Conservation (phyloP, 139 green algal species). For the Chlamydomonas sp. region DNA sequence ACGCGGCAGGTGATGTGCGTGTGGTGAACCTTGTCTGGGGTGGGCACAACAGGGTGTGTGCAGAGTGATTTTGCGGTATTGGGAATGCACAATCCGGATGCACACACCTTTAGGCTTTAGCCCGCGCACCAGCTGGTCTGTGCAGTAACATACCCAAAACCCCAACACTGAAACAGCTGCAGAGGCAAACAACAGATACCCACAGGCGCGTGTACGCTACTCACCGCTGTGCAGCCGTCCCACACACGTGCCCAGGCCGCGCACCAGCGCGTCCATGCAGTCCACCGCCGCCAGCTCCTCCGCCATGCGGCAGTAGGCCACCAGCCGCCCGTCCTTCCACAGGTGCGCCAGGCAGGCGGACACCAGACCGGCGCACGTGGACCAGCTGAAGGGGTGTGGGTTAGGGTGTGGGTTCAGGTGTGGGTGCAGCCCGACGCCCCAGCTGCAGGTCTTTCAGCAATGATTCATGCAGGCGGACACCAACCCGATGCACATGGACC, state of each 20-base stretch:
- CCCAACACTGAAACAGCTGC: too few relatives aligned
- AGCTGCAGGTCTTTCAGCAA: constrained; percentile 21
- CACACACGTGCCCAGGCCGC: constrained; percentile 4
- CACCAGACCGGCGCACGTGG: not conserved
- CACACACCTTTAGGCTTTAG: too few relatives aligned
- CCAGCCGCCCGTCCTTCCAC: not conserved
- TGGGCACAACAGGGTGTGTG: not conserved
- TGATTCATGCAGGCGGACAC: constrained; percentile 11
- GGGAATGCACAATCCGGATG: not conserved
- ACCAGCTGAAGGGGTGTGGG: not conserved
- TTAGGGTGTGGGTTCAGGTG: not conserved
- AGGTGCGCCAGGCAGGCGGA: not conserved
- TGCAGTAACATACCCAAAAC: too few relatives aligned
- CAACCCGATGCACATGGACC: constrained; percentile 5
- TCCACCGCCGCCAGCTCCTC: constrained; percentile 33
- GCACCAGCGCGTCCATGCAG: constrained; percentile 18
- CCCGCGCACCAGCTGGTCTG: too few relatives aligned
- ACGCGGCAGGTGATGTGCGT: constrained; percentile 31
- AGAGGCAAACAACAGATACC: too few relatives aligned
- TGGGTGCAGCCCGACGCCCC: too few relatives aligned
- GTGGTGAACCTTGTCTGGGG: constrained; percentile 21
- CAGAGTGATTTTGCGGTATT: not conserved
- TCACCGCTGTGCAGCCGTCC: constrained; percentile 22
- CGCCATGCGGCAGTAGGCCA: not conserved
- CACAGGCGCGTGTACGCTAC: not conserved